Base-by-base conservation (phyloP, 2,329 filamentous ascomycete species). In the Talaromyces sp. region DNA sequence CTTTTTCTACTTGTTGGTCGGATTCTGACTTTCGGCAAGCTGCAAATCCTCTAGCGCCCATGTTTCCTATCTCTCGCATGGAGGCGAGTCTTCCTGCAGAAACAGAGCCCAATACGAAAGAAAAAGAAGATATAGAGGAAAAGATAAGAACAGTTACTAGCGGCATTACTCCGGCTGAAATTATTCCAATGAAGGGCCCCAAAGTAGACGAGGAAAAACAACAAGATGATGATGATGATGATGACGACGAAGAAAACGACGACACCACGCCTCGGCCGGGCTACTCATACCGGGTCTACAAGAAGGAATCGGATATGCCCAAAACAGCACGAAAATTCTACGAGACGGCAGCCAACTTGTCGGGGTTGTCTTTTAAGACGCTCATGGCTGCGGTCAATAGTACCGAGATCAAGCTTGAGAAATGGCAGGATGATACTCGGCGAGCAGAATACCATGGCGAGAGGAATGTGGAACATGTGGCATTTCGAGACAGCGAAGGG, bases 371-470 rank as follows among this genome's bases (percentile, higher is more conserved):
- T 11, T 63, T 86, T 53, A 72, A 79, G 28, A 80, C 78, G 39
- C 72, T 87, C 51, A 68, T 85, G 15, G 73, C 72, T 60, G 81
- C 79, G 17, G 83, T 86, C 0, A 78, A 75, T 53, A 72, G 77
- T 39, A 76, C 80, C 0, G 85, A 88, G 68, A 64, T 70, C 59
- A 78, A 69, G 63, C 69, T 84, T 60, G 70, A 76, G 55, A 71
- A 68, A 58, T 76, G 73, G 69, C 68, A 73, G 61, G 75, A 71
- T 54, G 70, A 72, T 47, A 67, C 69, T 64, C 73, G 73, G 53
- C 71, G 73, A 36, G 66, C 68, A 8, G 70, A 73, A 36, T 67
- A 70, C 44, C 68, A 71, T 44, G 67, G 60, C n/a, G 60, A 62
- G 55, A 33, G 47, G 13, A n/a, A 22, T 27, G 25, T 53, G 25